These are phyloP conservation scores for Ceratocystis huliohia DNA, from an alignment of 2,329 filamentous ascomycete species.

Conservation along the genomic window DNA sequence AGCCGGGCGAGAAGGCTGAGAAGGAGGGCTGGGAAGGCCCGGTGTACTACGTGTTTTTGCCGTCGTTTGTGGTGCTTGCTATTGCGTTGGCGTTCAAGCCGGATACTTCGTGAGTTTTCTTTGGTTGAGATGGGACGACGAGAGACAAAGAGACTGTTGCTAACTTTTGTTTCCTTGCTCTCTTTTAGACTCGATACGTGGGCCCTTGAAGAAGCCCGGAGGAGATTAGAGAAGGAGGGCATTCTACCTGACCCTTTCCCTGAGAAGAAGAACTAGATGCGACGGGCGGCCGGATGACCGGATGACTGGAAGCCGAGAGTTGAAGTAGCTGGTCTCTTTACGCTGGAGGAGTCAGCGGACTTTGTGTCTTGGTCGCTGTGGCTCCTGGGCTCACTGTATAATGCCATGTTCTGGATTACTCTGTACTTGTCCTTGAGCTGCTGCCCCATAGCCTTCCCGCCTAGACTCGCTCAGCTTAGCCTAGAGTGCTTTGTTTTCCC, in stretches of 20 bases:
- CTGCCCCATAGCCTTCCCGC: too few species aligned
- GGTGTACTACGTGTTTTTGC: slow-evolving; percentile 75
- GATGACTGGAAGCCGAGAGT: not conserved
- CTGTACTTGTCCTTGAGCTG: too few species aligned
- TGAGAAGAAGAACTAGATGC: slow-evolving; percentile 40
- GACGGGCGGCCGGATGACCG: slow-evolving; percentile 7
- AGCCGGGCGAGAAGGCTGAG: slow-evolving; percentile 89
- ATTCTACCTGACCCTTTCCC: slow-evolving; percentile 68
- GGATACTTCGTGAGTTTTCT: slow-evolving; percentile 78
- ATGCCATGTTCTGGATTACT: too few species aligned
- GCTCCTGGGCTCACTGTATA: too few species aligned
- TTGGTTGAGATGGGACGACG: slow-evolving; percentile 5
- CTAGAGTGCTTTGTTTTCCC: not conserved
- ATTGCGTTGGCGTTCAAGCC: slow-evolving; percentile 93
- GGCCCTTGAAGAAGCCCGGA: slow-evolving; percentile 91
- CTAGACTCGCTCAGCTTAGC: too few species aligned
- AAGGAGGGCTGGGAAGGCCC: slow-evolving; percentile 92
- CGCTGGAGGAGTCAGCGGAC: not conserved
- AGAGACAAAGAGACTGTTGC: not conserved
- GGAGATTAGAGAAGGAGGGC: slow-evolving; percentile 90
- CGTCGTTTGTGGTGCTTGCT: slow-evolving; percentile 57
- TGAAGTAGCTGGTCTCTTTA: not conserved
- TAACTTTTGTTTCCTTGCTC: not conserved
- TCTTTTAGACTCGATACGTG: slow-evolving; percentile 83
- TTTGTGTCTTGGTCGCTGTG: too few species aligned